Base-by-base conservation (phyloP, 805 yeast genomes). In the Ogataea glucozyma region DNA sequence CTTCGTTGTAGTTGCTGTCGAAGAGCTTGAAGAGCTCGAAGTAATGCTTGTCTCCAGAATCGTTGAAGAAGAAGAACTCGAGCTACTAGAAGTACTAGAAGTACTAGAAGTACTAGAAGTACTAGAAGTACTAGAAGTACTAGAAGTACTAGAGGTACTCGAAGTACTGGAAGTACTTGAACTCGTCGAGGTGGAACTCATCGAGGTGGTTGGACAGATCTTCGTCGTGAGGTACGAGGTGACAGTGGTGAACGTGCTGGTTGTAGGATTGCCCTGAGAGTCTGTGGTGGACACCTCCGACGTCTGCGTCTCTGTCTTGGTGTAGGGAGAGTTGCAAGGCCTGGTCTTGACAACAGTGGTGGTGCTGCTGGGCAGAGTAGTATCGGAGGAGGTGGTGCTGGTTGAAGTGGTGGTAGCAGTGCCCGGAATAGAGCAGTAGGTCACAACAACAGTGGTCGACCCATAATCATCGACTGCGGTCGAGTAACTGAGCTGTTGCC, bases 341-440 rank as follows among this genome's bases (percentile, higher is more conserved):
- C 51, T 41, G 6, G 51, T 34, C 27, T 34, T 35, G 11, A 40
- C 31, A 12, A 41, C 40, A 2, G 44, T 33, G 6, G 29, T 31
- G 13, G 41, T 33, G n/a, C 37, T 23, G 16, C 41, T 43, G 1
- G 37, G 24, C 2, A 20, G 33, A 6, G 54, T 44, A 14, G 51
- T 40, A 11, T 41, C 46, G 2, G 49, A 31, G 22, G 47, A 26
- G 7, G 37, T 33, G 13, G 24, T 30, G 12, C 44, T 20, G 22
- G 45, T 41, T 6, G 47, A 37, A 1, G 49, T 31, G 19, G 45
- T 33, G 4, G 49, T 45, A 4, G 51, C 38, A n/a, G 42, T 23
- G n/a, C 42, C 47, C 3, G 51, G 46, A 24, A 57, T 49, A 23
- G 45, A 57, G 41, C 63, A 58, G 20, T 52, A 55, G 18, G 63